These are phyloP conservation scores for Ophiostoma ulmi DNA, from an alignment of 2,329 filamentous ascomycete species.

Conservation along the genomic window DNA sequence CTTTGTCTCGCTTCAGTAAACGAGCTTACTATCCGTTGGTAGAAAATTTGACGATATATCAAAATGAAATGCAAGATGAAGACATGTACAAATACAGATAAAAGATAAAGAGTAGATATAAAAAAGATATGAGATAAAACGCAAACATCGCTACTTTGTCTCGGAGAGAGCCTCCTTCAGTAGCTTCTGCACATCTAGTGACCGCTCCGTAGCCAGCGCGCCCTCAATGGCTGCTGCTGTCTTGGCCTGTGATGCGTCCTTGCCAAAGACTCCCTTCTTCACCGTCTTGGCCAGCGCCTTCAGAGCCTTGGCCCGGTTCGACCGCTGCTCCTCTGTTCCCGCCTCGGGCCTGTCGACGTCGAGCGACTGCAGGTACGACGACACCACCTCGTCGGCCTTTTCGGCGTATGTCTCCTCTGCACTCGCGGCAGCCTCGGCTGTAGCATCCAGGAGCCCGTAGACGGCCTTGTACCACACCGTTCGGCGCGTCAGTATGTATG, in stretches of 20 bases:
- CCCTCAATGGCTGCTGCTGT: constrained; percentile 50
- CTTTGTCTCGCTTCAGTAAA: background rate
- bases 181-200: constrained; percentile 34
- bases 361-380: constrained; percentile 44
- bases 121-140: background rate
- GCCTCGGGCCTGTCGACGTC: constrained; percentile 44
- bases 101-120: background rate
- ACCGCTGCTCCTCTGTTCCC: constrained; percentile 49
- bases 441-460: constrained; percentile 44
- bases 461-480: constrained; percentile 51
- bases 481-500: constrained; percentile 43
- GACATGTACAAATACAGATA: background rate
- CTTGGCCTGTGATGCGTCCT: constrained; percentile 23
- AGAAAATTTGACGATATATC: too few relatives aligned
- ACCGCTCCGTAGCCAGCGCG: constrained; percentile 33
- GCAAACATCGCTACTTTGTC: background rate
- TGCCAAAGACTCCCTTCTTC: constrained; percentile 42
- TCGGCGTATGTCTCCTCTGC: constrained; percentile 30
- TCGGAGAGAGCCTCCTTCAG: constrained; percentile 29
- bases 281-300: constrained; percentile 41
- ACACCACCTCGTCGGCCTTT: constrained; percentile 30
- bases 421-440: constrained; percentile 29
- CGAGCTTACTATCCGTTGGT: background rate
- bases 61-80: background rate
- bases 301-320: constrained; percentile 44